phyloP scores from a whole-genome alignment of 768 basidiomycete species.

The Lactifluus piperatus region DNA sequence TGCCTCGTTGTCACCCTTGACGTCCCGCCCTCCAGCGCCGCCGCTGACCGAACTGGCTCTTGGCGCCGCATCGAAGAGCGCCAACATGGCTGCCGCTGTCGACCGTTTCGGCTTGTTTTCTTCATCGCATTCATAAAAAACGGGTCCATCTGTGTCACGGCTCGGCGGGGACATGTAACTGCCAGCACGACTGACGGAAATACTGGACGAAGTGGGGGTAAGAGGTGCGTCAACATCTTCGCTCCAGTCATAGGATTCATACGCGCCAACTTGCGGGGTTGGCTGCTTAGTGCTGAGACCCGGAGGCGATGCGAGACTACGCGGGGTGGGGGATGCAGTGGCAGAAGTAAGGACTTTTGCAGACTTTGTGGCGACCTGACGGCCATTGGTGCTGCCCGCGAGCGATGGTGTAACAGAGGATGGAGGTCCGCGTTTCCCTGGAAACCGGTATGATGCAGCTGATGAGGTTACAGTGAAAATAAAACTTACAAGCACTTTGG shows the following conservation, averaged over 20 bases:
- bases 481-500: neutral
- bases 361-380: neutral
- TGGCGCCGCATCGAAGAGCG: neutral
- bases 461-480: neutral
- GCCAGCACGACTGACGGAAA: neutral
- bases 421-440: neutral
- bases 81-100: neutral
- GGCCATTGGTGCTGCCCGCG: too few species aligned
- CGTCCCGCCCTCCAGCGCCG: neutral
- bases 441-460: neutral
- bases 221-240: neutral
- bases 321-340: neutral
- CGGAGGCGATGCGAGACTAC: neutral
- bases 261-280: neutral
- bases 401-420: too few species aligned
- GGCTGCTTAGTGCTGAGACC: neutral
- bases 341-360: neutral
- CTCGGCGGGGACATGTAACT: neutral
- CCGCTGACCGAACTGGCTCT: neutral
- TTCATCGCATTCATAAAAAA: neutral
- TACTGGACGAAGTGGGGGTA: neutral
- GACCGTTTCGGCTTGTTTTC: neutral
- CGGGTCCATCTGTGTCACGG: neutral
- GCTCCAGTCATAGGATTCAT: constrained; percentile 8
- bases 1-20: neutral